These are phyloP conservation scores for Corynascus novoguineensis DNA, from an alignment of 495 filamentous ascomycete species.

Conservation along the genomic window DNA sequence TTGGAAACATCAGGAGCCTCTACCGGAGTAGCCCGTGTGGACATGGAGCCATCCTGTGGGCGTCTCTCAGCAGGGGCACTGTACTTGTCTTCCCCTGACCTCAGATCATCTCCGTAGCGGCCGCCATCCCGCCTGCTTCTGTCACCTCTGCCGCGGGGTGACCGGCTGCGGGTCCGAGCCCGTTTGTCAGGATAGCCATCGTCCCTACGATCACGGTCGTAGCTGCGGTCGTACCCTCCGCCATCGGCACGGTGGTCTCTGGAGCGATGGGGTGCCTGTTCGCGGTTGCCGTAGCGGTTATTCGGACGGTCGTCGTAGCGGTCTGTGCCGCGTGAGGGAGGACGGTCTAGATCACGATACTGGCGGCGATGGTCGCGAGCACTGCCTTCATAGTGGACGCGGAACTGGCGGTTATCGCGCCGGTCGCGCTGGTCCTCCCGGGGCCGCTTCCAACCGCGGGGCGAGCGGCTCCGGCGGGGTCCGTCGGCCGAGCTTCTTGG, in stretches of 20 bases:
- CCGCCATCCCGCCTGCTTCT: conserved; percentile 37
- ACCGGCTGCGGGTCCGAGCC: conserved; percentile 62
- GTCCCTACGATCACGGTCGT: conserved; percentile 24
- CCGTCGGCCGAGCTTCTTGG: conserved; percentile 64
- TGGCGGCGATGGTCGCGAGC: conserved; percentile 42
- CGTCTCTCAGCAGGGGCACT: conserved; percentile 43
- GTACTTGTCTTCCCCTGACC: conserved; percentile 29
- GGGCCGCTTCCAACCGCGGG: conserved; percentile 62
- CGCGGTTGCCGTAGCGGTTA: conserved; percentile 50
- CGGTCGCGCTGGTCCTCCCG: conserved; percentile 51
- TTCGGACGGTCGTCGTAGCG: conserved; percentile 40
- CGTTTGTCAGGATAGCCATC: conserved; percentile 54
- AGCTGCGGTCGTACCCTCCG: conserved; percentile 14
- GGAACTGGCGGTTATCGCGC: conserved; percentile 54
- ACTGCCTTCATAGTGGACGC: conserved; percentile 54
- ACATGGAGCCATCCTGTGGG: conserved; percentile 30
- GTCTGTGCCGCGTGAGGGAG: conserved; percentile 45
- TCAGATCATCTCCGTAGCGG: conserved; percentile 15
- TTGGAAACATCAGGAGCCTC: conserved; percentile 41
- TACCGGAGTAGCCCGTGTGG: conserved; percentile 30
- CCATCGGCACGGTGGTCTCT: conserved; percentile 1
- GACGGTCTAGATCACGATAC: conserved; percentile 60
- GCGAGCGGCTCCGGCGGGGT: conserved; percentile 33
- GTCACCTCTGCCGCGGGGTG: conserved; percentile 47
- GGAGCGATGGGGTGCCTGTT: conserved; percentile 13